These are phyloP conservation scores for Ceratocystis alfenasii DNA, from an alignment of 2,329 filamentous ascomycete species.

Conservation along the genomic window DNA sequence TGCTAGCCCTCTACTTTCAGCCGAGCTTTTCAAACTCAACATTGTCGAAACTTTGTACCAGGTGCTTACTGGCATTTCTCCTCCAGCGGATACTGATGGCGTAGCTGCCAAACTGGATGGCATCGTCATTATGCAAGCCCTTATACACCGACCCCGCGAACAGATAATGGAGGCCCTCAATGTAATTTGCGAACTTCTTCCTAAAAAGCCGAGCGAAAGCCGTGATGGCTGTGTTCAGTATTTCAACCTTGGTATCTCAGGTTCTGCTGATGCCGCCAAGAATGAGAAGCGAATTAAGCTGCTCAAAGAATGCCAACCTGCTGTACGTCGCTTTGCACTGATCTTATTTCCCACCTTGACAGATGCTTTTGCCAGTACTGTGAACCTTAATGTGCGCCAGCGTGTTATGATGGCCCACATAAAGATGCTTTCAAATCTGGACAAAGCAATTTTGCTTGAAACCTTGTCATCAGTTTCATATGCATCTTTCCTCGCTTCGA, in stretches of 20 bases:
- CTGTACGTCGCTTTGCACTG: constrained; percentile 83
- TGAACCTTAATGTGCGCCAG: constrained; percentile 86
- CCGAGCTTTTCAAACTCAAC: constrained; percentile 88
- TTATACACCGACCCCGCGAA: constrained; percentile 89
- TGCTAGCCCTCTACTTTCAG: constrained; percentile 74
- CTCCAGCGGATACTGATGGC: constrained; percentile 65
- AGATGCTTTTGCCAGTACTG: constrained; percentile 93
- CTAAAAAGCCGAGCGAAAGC: constrained; percentile 35
- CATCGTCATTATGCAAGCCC: constrained; percentile 94
- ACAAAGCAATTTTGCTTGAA: constrained; percentile 70
- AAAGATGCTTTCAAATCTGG: constrained; percentile 96
- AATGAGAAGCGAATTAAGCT: constrained; percentile 75
- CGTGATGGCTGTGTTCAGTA: constrained; percentile 29
- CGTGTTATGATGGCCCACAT: constrained; percentile 92
- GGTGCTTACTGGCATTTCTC: constrained; percentile 89
- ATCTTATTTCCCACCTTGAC: constrained; percentile 91
- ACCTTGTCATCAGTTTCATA: constrained; percentile 81
- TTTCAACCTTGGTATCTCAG: background rate
- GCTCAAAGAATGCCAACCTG: constrained; percentile 66
- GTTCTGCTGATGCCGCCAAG: constrained; percentile 25
- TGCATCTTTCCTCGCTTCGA: constrained; percentile 88
- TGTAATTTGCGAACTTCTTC: constrained; percentile 88
- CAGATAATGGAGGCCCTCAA: constrained; percentile 96
- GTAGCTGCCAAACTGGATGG: constrained; percentile 82
- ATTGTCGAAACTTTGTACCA: constrained; percentile 96